These are phyloP conservation scores for Paramecium bursaria DNA, from an alignment of 73 alveolate species.

Conservation along the genomic window DNA sequence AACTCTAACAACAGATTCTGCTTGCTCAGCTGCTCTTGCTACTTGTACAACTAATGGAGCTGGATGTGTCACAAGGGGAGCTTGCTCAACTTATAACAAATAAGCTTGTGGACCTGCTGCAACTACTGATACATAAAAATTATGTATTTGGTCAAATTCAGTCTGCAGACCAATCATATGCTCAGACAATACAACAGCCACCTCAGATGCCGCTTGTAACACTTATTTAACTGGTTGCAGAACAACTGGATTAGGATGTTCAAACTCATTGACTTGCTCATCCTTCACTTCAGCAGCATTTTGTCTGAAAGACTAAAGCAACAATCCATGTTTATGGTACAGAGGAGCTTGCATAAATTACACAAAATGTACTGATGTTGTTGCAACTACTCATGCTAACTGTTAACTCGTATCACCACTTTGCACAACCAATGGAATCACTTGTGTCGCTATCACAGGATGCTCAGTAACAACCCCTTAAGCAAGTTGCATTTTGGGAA, in stretches of 20 bases:
- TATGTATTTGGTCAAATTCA: conserved; percentile 12
- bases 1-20: neutral
- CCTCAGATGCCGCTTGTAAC: too few relatives aligned
- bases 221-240: too few relatives aligned
- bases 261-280: too few relatives aligned
- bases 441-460: neutral
- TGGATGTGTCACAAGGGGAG: conserved; percentile 27
- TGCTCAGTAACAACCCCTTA: neutral
- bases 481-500: neutral
- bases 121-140: neutral
- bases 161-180: neutral
- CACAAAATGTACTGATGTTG: neutral
- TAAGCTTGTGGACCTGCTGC: neutral
- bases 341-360: neutral
- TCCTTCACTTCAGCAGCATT: too few relatives aligned
- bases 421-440: neutral
- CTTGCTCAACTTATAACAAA: neutral
- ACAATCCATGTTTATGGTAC: neutral
- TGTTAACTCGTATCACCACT: neutral
- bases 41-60: conserved; percentile 34
- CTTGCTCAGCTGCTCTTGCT: neutral
- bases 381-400: neutral
- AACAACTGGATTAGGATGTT: too few relatives aligned
- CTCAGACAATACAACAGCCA: too few relatives aligned
- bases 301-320: neutral